Evolutionary conservation across 2,329 filamentous ascomycete species (phyloP).

Genomic region (Colletotrichum falcatum): DNA sequence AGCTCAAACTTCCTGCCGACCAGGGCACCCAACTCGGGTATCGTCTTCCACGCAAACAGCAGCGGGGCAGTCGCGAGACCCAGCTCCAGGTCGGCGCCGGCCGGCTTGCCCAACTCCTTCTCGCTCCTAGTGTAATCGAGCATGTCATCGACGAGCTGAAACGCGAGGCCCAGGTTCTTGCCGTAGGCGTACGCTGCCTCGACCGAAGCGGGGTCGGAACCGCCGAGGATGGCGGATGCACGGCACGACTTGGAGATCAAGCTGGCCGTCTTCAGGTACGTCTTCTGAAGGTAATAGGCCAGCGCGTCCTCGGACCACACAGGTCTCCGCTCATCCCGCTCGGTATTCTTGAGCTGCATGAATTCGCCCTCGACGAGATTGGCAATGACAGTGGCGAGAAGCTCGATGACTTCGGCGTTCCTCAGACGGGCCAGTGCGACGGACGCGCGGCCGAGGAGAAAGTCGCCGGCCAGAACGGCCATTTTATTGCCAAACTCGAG

Average conservation of each 20-base stretch:
- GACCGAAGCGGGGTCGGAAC: slow-evolving; percentile 80
- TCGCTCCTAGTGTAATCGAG: slow-evolving; percentile 93
- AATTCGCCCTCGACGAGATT: slow-evolving; percentile 99
- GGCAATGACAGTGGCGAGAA: slow-evolving; percentile 95
- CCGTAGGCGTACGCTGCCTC: slow-evolving; percentile 94
- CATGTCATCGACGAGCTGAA: slow-evolving; percentile 98
- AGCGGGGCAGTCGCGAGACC: slow-evolving; percentile 94
- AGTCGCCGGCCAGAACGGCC: slow-evolving; percentile 98
- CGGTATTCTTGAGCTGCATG: slow-evolving; percentile 99
- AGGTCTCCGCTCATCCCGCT: slow-evolving; percentile 85
- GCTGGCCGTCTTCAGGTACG: slow-evolving; percentile 95
- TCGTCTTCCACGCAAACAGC: slow-evolving; percentile 94
- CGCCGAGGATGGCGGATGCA: slow-evolving; percentile 86
- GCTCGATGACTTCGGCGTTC: slow-evolving; percentile 93
- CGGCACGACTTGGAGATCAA: slow-evolving; percentile 97
- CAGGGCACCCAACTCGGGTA: slow-evolving; percentile 83
- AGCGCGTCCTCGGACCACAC: slow-evolving; percentile 90
- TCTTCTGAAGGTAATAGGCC: slow-evolving; percentile 96
- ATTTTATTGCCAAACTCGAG: slow-evolving; percentile 99
- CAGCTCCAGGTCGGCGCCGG: slow-evolving; percentile 92
- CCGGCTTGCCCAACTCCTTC: slow-evolving; percentile 90
- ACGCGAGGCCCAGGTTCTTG: slow-evolving; percentile 92
- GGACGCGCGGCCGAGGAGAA: slow-evolving; percentile 90
- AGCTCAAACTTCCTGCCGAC: slow-evolving; percentile 91
- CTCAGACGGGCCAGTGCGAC: slow-evolving; percentile 91